Evolutionary conservation across 2,329 filamentous ascomycete species (phyloP).

Genomic region (Sporothrix phasma): DNA sequence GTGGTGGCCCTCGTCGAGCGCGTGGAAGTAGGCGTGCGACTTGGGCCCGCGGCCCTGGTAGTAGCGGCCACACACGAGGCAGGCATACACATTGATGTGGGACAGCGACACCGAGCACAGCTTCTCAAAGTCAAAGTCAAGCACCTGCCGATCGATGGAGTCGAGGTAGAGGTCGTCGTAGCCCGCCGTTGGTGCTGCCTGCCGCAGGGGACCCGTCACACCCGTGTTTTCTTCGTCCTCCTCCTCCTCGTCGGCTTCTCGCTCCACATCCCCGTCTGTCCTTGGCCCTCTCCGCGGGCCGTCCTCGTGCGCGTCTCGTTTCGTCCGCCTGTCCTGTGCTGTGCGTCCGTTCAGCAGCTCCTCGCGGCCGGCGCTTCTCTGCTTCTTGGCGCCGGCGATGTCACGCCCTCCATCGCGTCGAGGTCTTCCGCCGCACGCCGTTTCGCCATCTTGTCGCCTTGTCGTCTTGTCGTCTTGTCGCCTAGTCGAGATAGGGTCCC

Average conservation of each 20-base stretch:
- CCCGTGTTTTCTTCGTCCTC: constrained; percentile 33
- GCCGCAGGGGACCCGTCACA: constrained; percentile 46
- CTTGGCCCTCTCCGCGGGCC: background rate
- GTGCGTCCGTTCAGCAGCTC: background rate
- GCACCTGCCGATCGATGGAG: constrained; percentile 83
- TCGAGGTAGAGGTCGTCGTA: constrained; percentile 96
- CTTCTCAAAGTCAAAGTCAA: constrained; percentile 99
- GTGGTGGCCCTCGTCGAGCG: constrained; percentile 89
- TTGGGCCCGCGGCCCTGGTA: constrained; percentile 89
- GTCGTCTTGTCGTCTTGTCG: too few relatives aligned
- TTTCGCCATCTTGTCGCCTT: constrained; percentile 34
- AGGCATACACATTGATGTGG: constrained; percentile 98
- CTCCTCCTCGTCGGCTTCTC: constrained; percentile 28
- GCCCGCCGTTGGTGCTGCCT: constrained; percentile 70
- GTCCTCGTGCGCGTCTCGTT: background rate
- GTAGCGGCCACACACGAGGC: constrained; percentile 94
- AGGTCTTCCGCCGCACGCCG: constrained; percentile 51
- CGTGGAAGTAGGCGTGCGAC: constrained; percentile 95
- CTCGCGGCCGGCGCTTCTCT: constrained; percentile 20
- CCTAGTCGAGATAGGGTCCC: too few relatives aligned
- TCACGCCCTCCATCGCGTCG: constrained; percentile 44
- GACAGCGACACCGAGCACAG: constrained; percentile 91
- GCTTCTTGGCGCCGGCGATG: constrained; percentile 48
- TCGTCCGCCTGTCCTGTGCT: constrained; percentile 16
- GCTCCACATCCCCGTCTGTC: constrained; percentile 21